These are phyloP conservation scores for Microdochium bolleyi DNA, from an alignment of 2,329 filamentous ascomycete genomes.

Conservation along the genomic window DNA sequence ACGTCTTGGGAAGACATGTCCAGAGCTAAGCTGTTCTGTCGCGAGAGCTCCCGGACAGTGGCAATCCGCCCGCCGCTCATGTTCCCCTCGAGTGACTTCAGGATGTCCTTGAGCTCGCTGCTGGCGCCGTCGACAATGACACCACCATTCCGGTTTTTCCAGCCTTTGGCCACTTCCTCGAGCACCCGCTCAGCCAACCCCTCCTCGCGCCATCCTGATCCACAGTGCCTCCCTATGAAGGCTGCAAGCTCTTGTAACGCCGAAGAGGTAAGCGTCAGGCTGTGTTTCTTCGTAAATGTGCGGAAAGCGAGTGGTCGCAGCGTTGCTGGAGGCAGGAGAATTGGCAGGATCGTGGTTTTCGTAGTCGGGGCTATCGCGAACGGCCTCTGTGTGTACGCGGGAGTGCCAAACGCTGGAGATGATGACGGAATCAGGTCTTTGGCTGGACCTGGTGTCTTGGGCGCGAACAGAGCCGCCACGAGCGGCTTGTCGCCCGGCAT, in stretches of 20 bases:
- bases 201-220: conserved; percentile 93
- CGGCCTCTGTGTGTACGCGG: conserved; percentile 67
- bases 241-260: conserved; percentile 76
- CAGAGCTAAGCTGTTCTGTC: conserved; percentile 59
- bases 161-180: conserved; percentile 82
- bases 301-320: conserved; percentile 87
- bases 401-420: conserved; percentile 84
- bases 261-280: conserved; percentile 81
- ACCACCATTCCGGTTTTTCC: conserved; percentile 84
- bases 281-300: conserved; percentile 96
- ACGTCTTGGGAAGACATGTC: conserved; percentile 39
- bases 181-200: conserved; percentile 86
- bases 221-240: conserved; percentile 90
- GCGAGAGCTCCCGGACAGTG: conserved; percentile 43
- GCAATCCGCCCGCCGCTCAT: conserved; percentile 78
- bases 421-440: conserved; percentile 70
- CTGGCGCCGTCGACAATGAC: conserved; percentile 84
- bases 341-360: conserved; percentile 67
- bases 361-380: conserved; percentile 42
- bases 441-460: conserved; percentile 23
- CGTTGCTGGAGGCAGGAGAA: conserved; percentile 79
- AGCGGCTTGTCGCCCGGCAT: conserved; percentile 18
- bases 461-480: conserved; percentile 28
- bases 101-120: conserved; percentile 69
- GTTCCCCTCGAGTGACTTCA: conserved; percentile 76